These are phyloP conservation scores for Lentinula lateritia DNA, from an alignment of 768 basidiomycete species.

Conservation along the genomic window DNA sequence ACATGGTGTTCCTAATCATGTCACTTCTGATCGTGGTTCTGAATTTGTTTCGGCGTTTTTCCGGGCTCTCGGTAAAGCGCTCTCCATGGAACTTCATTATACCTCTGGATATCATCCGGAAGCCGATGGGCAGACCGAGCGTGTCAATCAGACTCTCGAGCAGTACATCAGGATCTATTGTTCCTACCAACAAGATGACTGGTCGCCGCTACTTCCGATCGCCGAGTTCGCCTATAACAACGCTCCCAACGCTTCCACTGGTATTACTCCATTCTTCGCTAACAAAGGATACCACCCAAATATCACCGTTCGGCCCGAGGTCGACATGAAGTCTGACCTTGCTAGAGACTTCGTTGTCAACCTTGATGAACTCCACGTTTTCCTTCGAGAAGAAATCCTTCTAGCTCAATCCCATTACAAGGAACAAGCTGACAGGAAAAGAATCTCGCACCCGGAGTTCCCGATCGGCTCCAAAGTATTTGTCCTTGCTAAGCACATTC, in stretches of 20 bases:
- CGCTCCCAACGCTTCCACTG: slow-evolving; percentile 16
- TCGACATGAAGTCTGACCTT: slow-evolving; percentile 9
- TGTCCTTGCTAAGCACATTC: too few species aligned
- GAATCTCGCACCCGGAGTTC: too few species aligned
- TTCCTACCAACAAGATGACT: slow-evolving; percentile 20
- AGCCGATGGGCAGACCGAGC: slow-evolving; percentile 17
- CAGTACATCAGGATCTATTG: slow-evolving; percentile 18
- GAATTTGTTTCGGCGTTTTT: slow-evolving; percentile 18
- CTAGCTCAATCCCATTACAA: slow-evolving; percentile 6
- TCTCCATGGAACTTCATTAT: slow-evolving; percentile 11
- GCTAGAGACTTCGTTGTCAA: slow-evolving; percentile 13
- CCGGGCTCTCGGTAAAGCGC: slow-evolving; percentile 6
- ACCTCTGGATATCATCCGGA: slow-evolving; percentile 18
- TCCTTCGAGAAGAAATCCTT: slow-evolving; percentile 12
- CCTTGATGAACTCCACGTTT: slow-evolving; percentile 14
- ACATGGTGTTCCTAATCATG: slow-evolving; percentile 13
- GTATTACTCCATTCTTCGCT: slow-evolving; percentile 21
- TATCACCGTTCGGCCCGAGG: slow-evolving; percentile 12
- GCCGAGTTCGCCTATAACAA: slow-evolving; percentile 26
- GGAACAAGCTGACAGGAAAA: too few species aligned
- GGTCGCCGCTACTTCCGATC: slow-evolving; percentile 16
- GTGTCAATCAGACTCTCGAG: slow-evolving; percentile 18
- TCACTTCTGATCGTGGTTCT: slow-evolving; percentile 14
- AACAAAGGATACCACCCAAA: slow-evolving; percentile 22
- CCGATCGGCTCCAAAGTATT: too few species aligned